Percentiles rank a stretch among this genome's conserved stretches.
These are phyloP conservation scores for Xerocomus potaroensis DNA, from an alignment of 768 basidiomycete species.

Conservation along the genomic window DNA sequence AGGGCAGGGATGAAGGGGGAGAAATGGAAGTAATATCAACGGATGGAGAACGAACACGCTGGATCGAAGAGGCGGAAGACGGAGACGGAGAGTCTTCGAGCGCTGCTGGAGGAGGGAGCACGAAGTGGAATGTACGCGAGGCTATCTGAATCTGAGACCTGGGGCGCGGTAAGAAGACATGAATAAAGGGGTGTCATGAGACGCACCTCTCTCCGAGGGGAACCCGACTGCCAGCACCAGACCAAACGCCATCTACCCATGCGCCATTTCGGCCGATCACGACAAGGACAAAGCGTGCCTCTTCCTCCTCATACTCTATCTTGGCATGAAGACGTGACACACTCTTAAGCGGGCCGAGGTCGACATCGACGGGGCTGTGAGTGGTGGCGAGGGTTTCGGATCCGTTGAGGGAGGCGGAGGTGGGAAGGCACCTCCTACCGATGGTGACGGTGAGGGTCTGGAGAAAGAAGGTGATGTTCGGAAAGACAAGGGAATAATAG, in stretches of 20 bases:
- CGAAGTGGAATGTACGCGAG: constrained; percentile 93
- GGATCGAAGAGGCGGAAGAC: constrained; percentile 68
- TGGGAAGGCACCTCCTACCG: constrained; percentile 76
- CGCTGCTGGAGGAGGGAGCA: constrained; percentile 82
- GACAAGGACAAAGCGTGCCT: constrained; percentile 81
- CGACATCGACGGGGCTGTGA: constrained; percentile 65
- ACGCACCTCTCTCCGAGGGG: constrained; percentile 77
- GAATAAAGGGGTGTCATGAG: background rate
- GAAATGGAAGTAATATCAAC: constrained; percentile 79
- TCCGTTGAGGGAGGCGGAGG: constrained; percentile 46
- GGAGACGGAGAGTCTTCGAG: constrained; percentile 81
- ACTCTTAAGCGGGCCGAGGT: constrained; percentile 94
- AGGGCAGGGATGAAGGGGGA: constrained; percentile 76
- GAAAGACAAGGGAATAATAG: constrained; percentile 92
- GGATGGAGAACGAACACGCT: constrained; percentile 70
- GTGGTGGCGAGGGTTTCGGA: constrained; percentile 37
- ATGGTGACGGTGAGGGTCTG: constrained; percentile 93
- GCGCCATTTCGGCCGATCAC: constrained; percentile 97
- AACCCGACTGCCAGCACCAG: constrained; percentile 82
- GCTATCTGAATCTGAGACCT: constrained; percentile 97
- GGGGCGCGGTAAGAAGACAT: constrained; percentile 15
- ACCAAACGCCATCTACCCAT: constrained; percentile 98
- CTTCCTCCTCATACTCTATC: constrained; percentile 90
- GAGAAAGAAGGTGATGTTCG: constrained; percentile 94
- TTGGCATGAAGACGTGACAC: constrained; percentile 96